phyloP scores from a whole-genome alignment of 306 rosid species.

The Prinsepia uniflora region DNA sequence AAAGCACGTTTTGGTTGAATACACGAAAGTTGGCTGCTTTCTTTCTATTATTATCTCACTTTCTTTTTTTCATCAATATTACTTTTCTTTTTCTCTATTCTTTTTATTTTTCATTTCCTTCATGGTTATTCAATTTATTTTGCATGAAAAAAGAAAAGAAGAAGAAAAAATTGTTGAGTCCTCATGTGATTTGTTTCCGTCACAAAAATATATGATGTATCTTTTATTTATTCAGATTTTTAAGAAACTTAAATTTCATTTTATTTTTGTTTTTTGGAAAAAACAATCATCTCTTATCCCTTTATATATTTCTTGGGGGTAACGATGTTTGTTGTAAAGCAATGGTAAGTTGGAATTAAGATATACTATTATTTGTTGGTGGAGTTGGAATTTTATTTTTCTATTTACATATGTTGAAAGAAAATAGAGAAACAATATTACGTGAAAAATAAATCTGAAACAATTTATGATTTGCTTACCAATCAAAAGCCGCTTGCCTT shows the following conservation, averaged over 20 bases:
- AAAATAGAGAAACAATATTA: too few relatives aligned
- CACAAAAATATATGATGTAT: background rate
- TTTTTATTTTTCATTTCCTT: background rate
- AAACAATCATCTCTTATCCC: background rate
- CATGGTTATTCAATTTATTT: background rate
- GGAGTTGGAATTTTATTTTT: too few relatives aligned
- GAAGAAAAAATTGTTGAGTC: background rate
- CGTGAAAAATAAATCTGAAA: too few relatives aligned
- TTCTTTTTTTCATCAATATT: background rate
- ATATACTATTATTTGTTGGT: too few relatives aligned
- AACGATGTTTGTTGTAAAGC: background rate
- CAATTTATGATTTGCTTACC: too few relatives aligned
- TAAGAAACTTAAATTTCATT: background rate
- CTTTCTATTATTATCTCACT: background rate
- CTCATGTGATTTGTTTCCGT: too few relatives aligned
- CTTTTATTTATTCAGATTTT: background rate
- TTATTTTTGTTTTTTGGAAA: background rate
- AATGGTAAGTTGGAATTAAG: too few relatives aligned
- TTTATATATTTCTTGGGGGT: background rate
- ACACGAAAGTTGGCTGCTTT: slow-evolving; percentile 15
- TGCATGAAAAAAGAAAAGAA: background rate
- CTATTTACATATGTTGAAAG: too few relatives aligned
- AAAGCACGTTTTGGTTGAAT: slow-evolving; percentile 48
- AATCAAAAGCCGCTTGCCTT: too few relatives aligned
- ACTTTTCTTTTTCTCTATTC: background rate